Evolutionary conservation across 306 rosid genomes (phyloP).

Genomic region (Prunus mongolica): DNA sequence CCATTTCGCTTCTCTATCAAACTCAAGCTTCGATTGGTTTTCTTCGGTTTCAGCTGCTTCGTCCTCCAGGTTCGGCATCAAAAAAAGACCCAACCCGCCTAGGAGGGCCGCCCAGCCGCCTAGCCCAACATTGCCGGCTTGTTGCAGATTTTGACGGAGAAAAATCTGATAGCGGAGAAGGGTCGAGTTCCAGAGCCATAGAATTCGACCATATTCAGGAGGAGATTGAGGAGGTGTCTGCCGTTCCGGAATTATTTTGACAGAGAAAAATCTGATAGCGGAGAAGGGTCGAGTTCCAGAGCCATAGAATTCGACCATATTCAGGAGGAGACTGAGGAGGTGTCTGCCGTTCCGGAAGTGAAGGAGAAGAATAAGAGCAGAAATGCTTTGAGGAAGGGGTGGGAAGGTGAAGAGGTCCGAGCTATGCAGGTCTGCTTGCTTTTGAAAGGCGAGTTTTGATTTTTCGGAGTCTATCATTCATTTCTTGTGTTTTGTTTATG

Average conservation of each 20-base stretch:
- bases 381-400: conserved; percentile 50
- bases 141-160: conserved; percentile 62
- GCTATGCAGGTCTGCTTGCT: conserved; percentile 67
- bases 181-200: conserved; percentile 32
- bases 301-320: conserved; percentile 40
- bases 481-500: too few species aligned
- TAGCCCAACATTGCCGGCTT: conserved; percentile 29
- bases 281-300: conserved; percentile 43
- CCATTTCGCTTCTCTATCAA: too few species aligned
- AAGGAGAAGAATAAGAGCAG: conserved; percentile 22
- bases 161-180: conserved; percentile 50
- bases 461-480: too few species aligned
- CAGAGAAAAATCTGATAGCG: conserved; percentile 56
- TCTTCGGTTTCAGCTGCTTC: too few species aligned
- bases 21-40: too few species aligned
- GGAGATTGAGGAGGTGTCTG: conserved; percentile 11
- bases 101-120: too few species aligned
- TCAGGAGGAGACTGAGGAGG: background rate
- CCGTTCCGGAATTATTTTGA: conserved; percentile 28
- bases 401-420: conserved; percentile 75
- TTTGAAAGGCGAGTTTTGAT: conserved; percentile 52
- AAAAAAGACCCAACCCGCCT: too few species aligned
- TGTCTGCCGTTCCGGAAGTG: conserved; percentile 19
- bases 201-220: conserved; percentile 35
- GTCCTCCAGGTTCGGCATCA: too few species aligned